Evolutionary conservation across 495 filamentous ascomycete species (phyloP), one percentile per base, ranked within the genome.

Genomic region (Penicillium goetzii): DNA sequence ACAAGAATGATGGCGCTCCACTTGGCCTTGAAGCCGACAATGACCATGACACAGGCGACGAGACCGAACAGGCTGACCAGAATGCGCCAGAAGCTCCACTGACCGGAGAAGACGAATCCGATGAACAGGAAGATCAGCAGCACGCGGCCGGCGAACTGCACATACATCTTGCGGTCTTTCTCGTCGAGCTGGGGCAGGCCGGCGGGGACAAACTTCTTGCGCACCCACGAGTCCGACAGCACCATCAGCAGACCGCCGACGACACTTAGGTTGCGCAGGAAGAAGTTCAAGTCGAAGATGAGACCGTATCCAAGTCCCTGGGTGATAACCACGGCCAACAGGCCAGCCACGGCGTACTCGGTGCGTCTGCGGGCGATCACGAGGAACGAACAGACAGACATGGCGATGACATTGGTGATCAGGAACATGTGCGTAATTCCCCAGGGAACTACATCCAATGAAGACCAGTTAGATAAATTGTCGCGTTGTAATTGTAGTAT

Each of bases 101-200:
- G 81, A 51, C 95, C 95, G 36, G 92, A 90, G 80, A 97, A 97
- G 64, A 99, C 89, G 72, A 99, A 99, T 28, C 95, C 95, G 62
- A 97, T 72, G 74, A 99, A 99, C 62, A 99, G 83, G 83, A 98
- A 96, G 77, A 99, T 97, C 66, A 99, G 82, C 49, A 99, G 84
- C n/a, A 99, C 90, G 64, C 95, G 87, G 26, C 95, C 95, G 57
- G 95, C 95, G 56, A 99, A 88, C 84, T 98, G 95, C 79, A 99
- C 93, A 83, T 99, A 99, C 92, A 97, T 97, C 85, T 98, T 99
- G 75, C 92, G 90, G 76, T 99, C 96, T 86, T 97, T 97, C 84
- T 99, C 95, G 69, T 97, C 94, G 25, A 98, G 84, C 79, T 91
- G 86, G 56, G 95, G 95, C 60, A 99, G 82, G 43, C 95, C 95